Base-by-base conservation (phyloP, 2,329 filamentous ascomycete species). In the Clathrospora elynae region DNA sequence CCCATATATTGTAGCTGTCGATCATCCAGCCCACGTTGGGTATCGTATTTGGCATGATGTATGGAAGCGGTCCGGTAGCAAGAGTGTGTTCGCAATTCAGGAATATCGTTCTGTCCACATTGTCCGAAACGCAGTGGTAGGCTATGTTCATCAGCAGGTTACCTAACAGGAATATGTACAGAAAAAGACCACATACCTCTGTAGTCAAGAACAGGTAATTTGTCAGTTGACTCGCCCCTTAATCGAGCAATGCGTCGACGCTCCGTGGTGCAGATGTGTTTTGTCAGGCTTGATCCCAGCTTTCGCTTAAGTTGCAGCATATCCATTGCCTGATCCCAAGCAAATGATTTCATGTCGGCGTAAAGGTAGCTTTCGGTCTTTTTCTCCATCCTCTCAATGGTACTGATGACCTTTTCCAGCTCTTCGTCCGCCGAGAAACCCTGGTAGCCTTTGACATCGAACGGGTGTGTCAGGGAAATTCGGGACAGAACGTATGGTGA, bases 401-500 rank as follows among this genome's bases (percentile, higher is more conserved):
- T 59, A 10, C 46, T 43, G 19, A 70, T 55, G 26, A 61, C 59
- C 32, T 59, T 57, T 3, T 39, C 49, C 4, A 69, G 47, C 40
- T 68, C 61, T 12, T 53, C 51, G 22, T 64, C 61, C n/a, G 63
- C 53, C 5, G 56, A 62, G 35, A 64, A 64, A 1, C 51, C 53
- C 31, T 54, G 55, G 10, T 54, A 46, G n/a, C 61, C 55, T 25
- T 46, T 56, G 8, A 53, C 54, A 28, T 65, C 64, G 35, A 67
- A 68, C 6, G 65, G 67, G 43, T 68, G 65, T 5, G 56, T 61
- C 12, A 61, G 38, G 11, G 67, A 67, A 17, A 69, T 67, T 2
- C 61, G 59, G 7, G 60, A 57, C 9, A 70, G 49, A 2, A 68
- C 44, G 13, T 55, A 52, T 22, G 63, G 61, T 6, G 66, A 64